Conservation (phyloP, 2,329 filamentous ascomycete genomes). For the Diplodia sapinea region DNA sequence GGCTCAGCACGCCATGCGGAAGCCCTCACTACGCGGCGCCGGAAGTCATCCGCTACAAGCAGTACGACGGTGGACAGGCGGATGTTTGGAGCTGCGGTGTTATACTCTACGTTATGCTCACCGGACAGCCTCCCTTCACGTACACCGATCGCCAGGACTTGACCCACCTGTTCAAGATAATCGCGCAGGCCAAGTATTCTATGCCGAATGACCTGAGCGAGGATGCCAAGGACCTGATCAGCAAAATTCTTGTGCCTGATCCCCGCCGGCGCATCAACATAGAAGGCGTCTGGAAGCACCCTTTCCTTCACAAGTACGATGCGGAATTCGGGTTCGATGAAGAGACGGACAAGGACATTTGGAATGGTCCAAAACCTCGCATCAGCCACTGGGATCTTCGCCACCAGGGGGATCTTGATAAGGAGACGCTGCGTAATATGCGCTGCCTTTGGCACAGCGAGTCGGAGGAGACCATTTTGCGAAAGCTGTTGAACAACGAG, state of each 20-base stretch:
- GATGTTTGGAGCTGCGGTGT: constrained; percentile 90
- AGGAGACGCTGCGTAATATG: constrained; percentile 82
- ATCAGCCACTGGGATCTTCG: constrained; percentile 68
- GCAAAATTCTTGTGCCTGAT: constrained; percentile 77
- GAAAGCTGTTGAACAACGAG: constrained; percentile 64
- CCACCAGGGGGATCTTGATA: constrained; percentile 72
- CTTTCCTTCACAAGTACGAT: constrained; percentile 83
- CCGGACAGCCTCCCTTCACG: constrained; percentile 80
- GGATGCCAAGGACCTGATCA: constrained; percentile 79
- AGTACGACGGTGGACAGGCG: constrained; percentile 82
- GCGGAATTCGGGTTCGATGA: constrained; percentile 70
- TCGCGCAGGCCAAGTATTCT: constrained; percentile 57
- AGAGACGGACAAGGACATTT: constrained; percentile 55
- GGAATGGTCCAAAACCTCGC: constrained; percentile 61
- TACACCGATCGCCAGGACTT: constrained; percentile 59
- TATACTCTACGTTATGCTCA: constrained; percentile 82
- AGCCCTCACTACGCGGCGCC: constrained; percentile 97
- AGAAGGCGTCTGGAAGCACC: constrained; percentile 82
- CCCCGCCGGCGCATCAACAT: constrained; percentile 81
- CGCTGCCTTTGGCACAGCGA: constrained; percentile 91
- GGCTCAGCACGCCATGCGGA: constrained; percentile 87
- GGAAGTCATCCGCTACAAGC: constrained; percentile 78
- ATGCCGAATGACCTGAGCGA: constrained; percentile 60
- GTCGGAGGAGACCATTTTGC: constrained; percentile 71
- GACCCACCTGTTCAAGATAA: constrained; percentile 65